Evolutionary conservation across 257 asterid genomes (phyloP), one percentile per base, ranked within the genome.

Genomic region (Nicotiana paniculata): DNA sequence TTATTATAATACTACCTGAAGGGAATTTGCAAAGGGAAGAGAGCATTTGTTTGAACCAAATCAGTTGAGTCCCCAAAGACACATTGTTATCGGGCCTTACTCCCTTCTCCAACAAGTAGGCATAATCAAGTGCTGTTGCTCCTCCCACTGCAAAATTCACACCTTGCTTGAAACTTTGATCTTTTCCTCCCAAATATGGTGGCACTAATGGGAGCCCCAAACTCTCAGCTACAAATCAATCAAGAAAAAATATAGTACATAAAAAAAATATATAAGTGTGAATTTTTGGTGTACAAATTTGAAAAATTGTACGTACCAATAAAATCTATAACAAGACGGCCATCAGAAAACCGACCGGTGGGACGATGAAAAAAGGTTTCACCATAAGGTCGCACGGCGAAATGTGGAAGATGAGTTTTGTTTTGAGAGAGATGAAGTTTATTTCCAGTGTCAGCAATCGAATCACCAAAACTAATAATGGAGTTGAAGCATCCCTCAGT

Each of bases 381-480:
- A 24, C 96, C 96, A 46, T 91, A 90, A 3, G 96, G 96, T 28
- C 75, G 88, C 15, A 30, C 74, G 30, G 58, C 83, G 32, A 65
- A 82, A 54, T 3, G 11, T 28, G 88, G 80, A 37, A 28, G 81
- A 10, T 10, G 82, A 0, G 5, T 62, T 48, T 79, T 21, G 53
- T 77, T 0, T 12, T 81, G 43, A 15, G 75, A 16, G 81, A 89
- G 87, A 15, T 48, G 37, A 53, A 85, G 77, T 26, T 13, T 48
- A 63, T 92, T 91, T 11, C 95, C 95, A 57, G 97, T 89, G 62
- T 92, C 95, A 0, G 91, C 89, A 0, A 87, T 87, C 1, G 97
- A 92, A 77, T 92, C 94, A 8, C 93, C 97, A 77, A 92, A 89
- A 77, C 93, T 88, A n/a, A 92, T 66, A 0, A 92, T 92, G 35